Evolutionary conservation across 305 asterid species (phyloP).

Genomic region (Fraxinus platypoda): DNA sequence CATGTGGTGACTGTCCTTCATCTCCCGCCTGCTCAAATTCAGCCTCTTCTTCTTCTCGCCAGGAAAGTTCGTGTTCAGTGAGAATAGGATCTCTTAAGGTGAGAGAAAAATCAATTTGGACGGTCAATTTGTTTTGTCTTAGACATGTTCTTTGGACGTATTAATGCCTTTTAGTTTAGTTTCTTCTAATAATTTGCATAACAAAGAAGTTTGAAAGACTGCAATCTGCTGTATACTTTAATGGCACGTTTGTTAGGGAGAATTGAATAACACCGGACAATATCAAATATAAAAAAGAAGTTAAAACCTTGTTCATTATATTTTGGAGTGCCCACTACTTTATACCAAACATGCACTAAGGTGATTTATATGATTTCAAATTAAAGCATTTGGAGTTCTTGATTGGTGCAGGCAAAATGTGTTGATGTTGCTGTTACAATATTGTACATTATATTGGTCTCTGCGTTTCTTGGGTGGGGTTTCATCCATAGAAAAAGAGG

Average conservation of each 20-base stretch:
- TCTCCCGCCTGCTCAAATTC: constrained; percentile 69
- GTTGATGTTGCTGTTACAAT: constrained; percentile 80
- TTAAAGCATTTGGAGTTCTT: constrained; percentile 15
- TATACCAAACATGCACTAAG: not conserved
- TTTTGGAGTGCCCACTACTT: not conserved
- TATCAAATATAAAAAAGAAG: not conserved
- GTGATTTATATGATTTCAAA: not conserved
- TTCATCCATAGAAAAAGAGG: constrained; percentile 56
- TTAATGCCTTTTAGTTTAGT: not conserved
- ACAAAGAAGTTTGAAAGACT: not conserved
- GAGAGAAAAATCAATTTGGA: constrained; percentile 25
- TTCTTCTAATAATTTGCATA: not conserved
- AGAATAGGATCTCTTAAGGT: constrained; percentile 81
- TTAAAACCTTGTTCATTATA: not conserved
- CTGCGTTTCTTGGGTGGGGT: constrained; percentile 93
- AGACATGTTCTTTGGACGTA: not conserved
- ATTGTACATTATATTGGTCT: constrained; percentile 62
- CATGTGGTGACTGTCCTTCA: constrained; percentile 98
- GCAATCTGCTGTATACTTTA: not conserved
- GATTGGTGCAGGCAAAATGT: constrained; percentile 78
- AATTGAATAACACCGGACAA: not conserved
- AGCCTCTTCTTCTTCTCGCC: constrained; percentile 49
- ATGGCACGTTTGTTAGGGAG: not conserved
- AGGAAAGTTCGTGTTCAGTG: constrained; percentile 76
- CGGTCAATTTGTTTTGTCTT: not conserved